Conservation (phyloP, 345 rosid species). For the Eucalyptus sp. region DNA sequence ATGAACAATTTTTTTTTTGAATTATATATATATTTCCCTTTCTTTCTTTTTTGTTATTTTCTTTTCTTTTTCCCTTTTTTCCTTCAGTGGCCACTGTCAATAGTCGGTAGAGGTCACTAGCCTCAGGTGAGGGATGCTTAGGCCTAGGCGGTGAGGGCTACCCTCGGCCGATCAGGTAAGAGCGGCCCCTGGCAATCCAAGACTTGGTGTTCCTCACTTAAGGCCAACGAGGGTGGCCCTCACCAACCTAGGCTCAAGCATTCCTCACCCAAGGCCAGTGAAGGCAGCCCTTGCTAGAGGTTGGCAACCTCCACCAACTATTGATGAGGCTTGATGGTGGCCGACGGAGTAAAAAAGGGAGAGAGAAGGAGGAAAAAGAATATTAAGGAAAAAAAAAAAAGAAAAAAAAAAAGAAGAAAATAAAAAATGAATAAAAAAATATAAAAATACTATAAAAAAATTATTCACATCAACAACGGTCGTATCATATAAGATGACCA, state of each 20-base stretch:
- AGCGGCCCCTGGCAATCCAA: too few species aligned
- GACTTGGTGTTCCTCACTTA: too few species aligned
- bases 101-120: not conserved
- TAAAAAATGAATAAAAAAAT: too few species aligned
- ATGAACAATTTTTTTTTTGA: too few species aligned
- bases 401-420: not conserved
- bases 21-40: too few species aligned
- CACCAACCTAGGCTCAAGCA: not conserved
- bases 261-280: not conserved
- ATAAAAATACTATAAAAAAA: too few species aligned
- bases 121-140: not conserved
- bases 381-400: too few species aligned
- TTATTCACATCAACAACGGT: rapidly evolving
- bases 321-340: not conserved
- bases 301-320: not conserved
- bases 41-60: too few species aligned
- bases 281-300: not conserved
- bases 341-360: too few species aligned
- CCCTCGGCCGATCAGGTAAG: not conserved
- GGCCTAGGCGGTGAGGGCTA: not conserved
- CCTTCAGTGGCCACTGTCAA: not conserved
- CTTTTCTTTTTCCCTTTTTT: too few species aligned
- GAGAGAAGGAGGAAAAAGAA: too few species aligned
- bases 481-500: too few species aligned
- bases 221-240: not conserved